Evolutionary conservation across 257 asterid genomes (phyloP).

Genomic region (Misopates orontium): DNA sequence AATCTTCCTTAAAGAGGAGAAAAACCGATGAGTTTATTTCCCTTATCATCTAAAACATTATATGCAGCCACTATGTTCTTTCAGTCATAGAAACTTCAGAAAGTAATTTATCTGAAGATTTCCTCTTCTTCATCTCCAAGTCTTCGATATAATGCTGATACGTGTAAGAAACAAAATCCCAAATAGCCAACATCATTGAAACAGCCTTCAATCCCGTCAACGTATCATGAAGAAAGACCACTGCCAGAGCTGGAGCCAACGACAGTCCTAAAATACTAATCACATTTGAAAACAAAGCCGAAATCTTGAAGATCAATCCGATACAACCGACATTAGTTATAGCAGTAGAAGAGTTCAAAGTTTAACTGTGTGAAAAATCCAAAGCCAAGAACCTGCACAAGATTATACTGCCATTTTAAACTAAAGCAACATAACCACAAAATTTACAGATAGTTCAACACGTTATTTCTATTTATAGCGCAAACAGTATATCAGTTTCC

Average conservation of each 20-base stretch:
- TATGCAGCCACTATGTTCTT: slow-evolving; percentile 11
- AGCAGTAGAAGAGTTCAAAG: no score
- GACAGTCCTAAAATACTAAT: slow-evolving; percentile 70
- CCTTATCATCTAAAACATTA: no score
- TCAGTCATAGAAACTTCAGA: slow-evolving; percentile 16
- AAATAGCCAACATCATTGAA: slow-evolving; percentile 59
- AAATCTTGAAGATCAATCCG: slow-evolving; percentile 61
- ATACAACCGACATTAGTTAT: slow-evolving; percentile 43
- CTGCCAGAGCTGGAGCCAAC: slow-evolving; percentile 60
- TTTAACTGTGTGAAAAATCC: no score
- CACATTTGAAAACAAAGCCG: slow-evolving; percentile 70
- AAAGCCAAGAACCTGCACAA: no score
- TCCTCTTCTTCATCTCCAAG: slow-evolving; percentile 31
- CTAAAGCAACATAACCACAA: no score
- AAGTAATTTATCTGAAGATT: not conserved
- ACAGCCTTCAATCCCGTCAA: slow-evolving; percentile 58
- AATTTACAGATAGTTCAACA: no score
- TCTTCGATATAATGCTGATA: slow-evolving; percentile 76
- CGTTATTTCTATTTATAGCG: no score
- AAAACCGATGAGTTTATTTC: no score
- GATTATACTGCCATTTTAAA: no score
- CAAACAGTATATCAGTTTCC: no score
- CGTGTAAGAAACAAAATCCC: slow-evolving; percentile 75
- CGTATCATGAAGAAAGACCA: slow-evolving; percentile 49
- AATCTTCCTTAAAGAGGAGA: no score